These are phyloP conservation scores for Verbena officinalis DNA, from an alignment of 257 asterid species.

Conservation along the genomic window DNA sequence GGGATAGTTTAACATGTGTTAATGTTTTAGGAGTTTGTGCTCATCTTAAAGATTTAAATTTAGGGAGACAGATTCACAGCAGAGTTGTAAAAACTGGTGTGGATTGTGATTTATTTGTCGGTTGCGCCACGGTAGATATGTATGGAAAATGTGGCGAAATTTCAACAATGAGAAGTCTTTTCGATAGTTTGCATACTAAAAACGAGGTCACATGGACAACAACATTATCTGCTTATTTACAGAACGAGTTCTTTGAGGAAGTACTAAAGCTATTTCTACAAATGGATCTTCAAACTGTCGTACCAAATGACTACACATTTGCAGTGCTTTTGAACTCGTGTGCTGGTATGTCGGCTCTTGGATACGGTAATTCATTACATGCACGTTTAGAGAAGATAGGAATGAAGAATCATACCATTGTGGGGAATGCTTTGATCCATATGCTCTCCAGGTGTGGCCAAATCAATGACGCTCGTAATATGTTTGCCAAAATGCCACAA, in stretches of 20 bases:
- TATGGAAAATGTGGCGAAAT: slow-evolving; percentile 83
- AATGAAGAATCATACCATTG: slow-evolving; percentile 43
- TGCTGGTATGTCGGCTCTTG: slow-evolving; percentile 72
- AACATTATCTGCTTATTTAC: slow-evolving; percentile 64
- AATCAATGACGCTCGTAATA: slow-evolving; percentile 51
- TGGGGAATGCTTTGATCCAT: slow-evolving; percentile 68
- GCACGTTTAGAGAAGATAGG: slow-evolving; percentile 66
- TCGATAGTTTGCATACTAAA: slow-evolving; percentile 40
- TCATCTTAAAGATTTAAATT: slow-evolving; percentile 47
- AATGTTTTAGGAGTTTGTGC: slow-evolving; percentile 66
- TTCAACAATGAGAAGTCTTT: slow-evolving; percentile 43
- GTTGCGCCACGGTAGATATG: slow-evolving; percentile 70
- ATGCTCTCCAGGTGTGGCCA: slow-evolving; percentile 74
- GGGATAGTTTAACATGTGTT: slow-evolving; percentile 70
- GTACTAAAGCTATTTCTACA: slow-evolving; percentile 57
- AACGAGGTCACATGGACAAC: slow-evolving; percentile 86
- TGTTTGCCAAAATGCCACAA: slow-evolving; percentile 47
- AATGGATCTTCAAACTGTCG: slow-evolving; percentile 53
- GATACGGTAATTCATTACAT: slow-evolving; percentile 68
- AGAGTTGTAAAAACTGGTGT: slow-evolving; percentile 51
- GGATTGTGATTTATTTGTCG: slow-evolving; percentile 53
- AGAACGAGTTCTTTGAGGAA: slow-evolving; percentile 77
- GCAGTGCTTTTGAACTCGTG: slow-evolving; percentile 73
- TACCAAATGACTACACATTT: slow-evolving; percentile 79
- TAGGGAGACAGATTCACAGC: slow-evolving; percentile 69